Percentiles rank a stretch among this genome's conserved stretches.
Conservation (phyloP, 106 monocot genomes). For the Platanthera zijinensis region DNA sequence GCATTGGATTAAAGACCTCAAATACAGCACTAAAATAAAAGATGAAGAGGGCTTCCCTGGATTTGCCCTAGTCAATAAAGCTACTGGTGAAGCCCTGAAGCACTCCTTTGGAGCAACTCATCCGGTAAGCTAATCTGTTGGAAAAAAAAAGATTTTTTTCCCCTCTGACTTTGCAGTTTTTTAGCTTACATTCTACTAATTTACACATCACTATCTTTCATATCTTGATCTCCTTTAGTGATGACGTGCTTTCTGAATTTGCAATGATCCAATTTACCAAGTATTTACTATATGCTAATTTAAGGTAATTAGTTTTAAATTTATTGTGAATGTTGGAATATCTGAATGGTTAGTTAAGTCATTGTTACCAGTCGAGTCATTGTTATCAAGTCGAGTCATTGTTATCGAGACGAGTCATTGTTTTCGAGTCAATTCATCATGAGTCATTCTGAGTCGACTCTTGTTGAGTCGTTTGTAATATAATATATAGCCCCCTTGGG, state of each 20-base stretch:
- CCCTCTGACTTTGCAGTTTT: not conserved
- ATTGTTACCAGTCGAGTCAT: no score
- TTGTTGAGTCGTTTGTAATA: no score
- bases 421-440: no score
- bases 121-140: conserved; percentile 31
- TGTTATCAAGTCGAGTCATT: no score
- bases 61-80: conserved; percentile 74
- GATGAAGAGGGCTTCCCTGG: conserved; percentile 64
- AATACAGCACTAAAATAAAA: conserved; percentile 48
- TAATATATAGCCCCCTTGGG: no score
- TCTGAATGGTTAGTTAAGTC: no score
- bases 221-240: not conserved
- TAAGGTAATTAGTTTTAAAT: not conserved
- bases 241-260: no score
- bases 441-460: no score
- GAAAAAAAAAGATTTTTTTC: not conserved
- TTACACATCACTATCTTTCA: not conserved
- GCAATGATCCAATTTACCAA: not conserved
- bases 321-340: not conserved
- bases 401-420: no score
- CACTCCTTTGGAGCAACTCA: conserved; percentile 51
- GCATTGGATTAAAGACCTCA: conserved; percentile 91
- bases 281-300: not conserved
- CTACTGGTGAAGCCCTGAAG: conserved; percentile 61
- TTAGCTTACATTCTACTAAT: not conserved